Base-by-base conservation (phyloP, 2,329 filamentous ascomycete species). In the Talaromyces verruculosus region DNA sequence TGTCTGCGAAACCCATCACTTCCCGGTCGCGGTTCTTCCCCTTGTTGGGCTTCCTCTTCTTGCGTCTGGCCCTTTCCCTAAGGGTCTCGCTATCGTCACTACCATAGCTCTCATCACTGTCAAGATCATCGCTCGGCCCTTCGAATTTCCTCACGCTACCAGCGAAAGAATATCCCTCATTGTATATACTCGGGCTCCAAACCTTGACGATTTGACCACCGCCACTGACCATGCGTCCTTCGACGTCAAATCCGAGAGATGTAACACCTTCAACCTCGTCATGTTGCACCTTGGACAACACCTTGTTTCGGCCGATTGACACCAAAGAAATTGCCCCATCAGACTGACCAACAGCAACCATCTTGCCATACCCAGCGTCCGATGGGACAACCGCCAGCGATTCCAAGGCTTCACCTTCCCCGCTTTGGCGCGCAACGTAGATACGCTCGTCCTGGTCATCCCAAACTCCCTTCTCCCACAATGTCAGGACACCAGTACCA, bases 381-480 rank as follows among this genome's bases (percentile, higher is more conserved):
- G 90, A 87, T 0, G 93, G 92, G 19, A 95, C 82, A 62, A 90
- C 79, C 1, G 87, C 84, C 67, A 97, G 82, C n/a, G 88, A 85
- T 73, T 98, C 94, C 49, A 97, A 80, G 67, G 91, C 92, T 76
- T 96, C 93, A 53, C 87, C 91, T 8, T 87, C 89, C 19, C 83
- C 85, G 10, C 83, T 79, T 25, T 80, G 81, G 33, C 80, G 78
- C 70, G 92, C 89, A 8, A 97, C 87, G 59, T 91, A 87, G 72
- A 97, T 91, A 62, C 93, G 87, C 79, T 96, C 93, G 71, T 96
- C 91, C 76, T 97, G 92, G 76, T 98, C 94, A 73, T 96, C 93
- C 94, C 95, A 98, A 0, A 91, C 88, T 0, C 94, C 94, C 70
- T 90, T 90, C 77, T 99, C 94, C 93, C 95, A 99, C 6, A 98